Percentiles rank a stretch among this genome's conserved stretches.
phyloP scores from a whole-genome alignment of 139 green algal genomes.

The Closterium sp. region DNA sequence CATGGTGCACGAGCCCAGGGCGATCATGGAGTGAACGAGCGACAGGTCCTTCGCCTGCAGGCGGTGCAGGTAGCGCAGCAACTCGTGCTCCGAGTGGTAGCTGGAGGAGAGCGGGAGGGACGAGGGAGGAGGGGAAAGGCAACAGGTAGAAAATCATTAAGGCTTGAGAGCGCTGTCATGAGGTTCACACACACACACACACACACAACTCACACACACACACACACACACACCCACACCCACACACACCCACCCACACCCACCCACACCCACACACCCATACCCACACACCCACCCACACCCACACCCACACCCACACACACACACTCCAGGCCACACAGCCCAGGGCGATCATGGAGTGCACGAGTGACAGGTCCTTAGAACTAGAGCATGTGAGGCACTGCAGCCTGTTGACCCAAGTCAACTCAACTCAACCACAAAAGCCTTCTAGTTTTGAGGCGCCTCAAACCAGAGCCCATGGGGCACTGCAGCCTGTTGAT shows the following conservation, averaged over 20 bases:
- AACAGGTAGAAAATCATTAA: too few species aligned
- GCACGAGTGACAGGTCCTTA: conserved; percentile 88
- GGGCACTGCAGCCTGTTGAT: too few species aligned
- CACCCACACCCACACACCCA: too few species aligned
- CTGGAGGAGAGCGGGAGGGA: conserved; percentile 16
- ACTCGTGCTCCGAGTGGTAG: conserved; percentile 91
- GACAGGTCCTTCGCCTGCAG: conserved; percentile 96
- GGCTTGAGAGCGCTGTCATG: too few species aligned
- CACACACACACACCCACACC: too few species aligned
- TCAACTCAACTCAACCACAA: not conserved
- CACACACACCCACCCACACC: too few species aligned
- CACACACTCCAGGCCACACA: too few species aligned
- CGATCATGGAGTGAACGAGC: conserved; percentile 96
- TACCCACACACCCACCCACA: too few species aligned
- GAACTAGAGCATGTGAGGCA: conserved; percentile 97
- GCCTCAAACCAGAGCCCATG: too few species aligned
- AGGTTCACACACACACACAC: too few species aligned
- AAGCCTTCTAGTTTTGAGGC: not conserved
- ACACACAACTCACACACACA: too few species aligned
- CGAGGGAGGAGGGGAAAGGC: not conserved
- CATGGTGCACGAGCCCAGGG: conserved; percentile 98
- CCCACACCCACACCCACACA: too few species aligned
- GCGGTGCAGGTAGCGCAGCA: conserved; percentile 93
- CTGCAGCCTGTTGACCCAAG: conserved; percentile 58
- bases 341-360: conserved; percentile 88